Evolutionary conservation across 768 basidiomycete species (phyloP), one percentile per base, ranked within the genome.

Genomic region (Pleurotus eryngii): DNA sequence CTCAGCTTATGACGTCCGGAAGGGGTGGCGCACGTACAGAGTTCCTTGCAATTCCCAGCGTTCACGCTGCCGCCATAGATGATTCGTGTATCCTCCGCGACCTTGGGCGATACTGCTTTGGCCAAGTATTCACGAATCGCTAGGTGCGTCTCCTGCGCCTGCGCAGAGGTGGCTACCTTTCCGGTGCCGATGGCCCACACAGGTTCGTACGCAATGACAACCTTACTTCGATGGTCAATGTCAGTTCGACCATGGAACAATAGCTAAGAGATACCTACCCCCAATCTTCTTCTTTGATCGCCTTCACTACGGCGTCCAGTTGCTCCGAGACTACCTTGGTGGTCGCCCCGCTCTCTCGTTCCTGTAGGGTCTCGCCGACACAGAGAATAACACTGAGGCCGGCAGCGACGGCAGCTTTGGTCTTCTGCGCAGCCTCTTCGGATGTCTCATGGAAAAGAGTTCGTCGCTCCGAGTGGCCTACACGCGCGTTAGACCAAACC

Each of bases 101-200:
- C 90, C 17, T 75, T 73, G 30, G 78, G 64, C 5, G 89, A 89
- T 43, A 98, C 83, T 5, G 77, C 76, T 60, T 72, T 77, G 45
- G 77, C 67, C 63, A 98, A 76, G 76, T 85, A 97, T 9, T 75
- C 65, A 63, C 97, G 90, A 65, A 95, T 87, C 59, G 88, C 84
- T 39, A 80, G 82, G 67, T 99, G 97, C 2, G 91, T 85, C 42
- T 95, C 90, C 73, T 98, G 96, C 1, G 97, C 97, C 76, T 98
- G 90, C n/a, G 77, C 79, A 0, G 90, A 78, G 30, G 92, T 92
- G 46, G 96, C 96, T 53, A 97, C 95, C 71, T 90, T 96, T 61
- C 96, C 96, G 11, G 96, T 98, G 46, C 97, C 97, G 70, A 98
- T 98, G 35, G 97, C 96, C 96, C 97, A 98, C 15, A 98, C 92